A percentile compares a stretch with the other conserved stretches of the same genome.
phyloP scores from a whole-genome alignment of 2,329 filamentous ascomycete species.

The Paraphoma chrysanthemicola region DNA sequence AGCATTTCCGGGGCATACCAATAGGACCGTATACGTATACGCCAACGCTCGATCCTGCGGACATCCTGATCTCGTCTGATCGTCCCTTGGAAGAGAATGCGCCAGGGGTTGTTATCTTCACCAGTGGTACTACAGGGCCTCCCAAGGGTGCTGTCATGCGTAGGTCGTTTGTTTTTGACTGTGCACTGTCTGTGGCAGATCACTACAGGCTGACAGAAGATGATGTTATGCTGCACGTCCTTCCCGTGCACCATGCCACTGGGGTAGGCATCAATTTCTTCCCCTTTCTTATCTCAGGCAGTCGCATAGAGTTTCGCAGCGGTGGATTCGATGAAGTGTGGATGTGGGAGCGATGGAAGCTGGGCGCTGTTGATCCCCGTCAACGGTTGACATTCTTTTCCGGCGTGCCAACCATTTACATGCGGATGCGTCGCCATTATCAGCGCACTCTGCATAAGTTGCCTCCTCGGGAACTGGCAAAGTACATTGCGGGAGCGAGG shows the following conservation, averaged over 20 bases:
- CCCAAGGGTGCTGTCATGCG: slow-evolving; percentile 57
- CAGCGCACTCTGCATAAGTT: slow-evolving; percentile 43
- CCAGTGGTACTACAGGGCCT: slow-evolving; percentile 55
- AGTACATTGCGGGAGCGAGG: slow-evolving; percentile 54
- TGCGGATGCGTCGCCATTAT: slow-evolving; percentile 45
- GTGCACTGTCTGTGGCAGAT: slow-evolving; percentile 41
- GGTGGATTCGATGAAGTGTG: slow-evolving; percentile 44
- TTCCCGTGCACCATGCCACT: slow-evolving; percentile 47
- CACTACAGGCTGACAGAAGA: slow-evolving; percentile 40
- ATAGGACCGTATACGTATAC: slow-evolving; percentile 45
- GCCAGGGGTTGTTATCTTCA: slow-evolving; percentile 55
- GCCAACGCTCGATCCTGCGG: slow-evolving; percentile 31
- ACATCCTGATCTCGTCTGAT: slow-evolving; percentile 53
- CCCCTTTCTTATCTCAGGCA: slow-evolving; percentile 41
- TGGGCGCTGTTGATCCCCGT: slow-evolving; percentile 29
- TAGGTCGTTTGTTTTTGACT: slow-evolving; percentile 49
- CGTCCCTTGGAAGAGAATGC: slow-evolving; percentile 49
- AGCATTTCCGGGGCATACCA: slow-evolving; percentile 46
- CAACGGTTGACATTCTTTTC: slow-evolving; percentile 44
- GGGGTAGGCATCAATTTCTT: slow-evolving; percentile 47
- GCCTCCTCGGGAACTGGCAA: slow-evolving; percentile 33
- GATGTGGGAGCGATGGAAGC: slow-evolving; percentile 45
- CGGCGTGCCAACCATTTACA: slow-evolving; percentile 47
- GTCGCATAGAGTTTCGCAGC: slow-evolving; percentile 44
- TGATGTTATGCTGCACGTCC: slow-evolving; percentile 43